A percentile compares a stretch with the other conserved stretches of the same genome.
phyloP scores from a whole-genome alignment of 345 rosid genomes.

The Camelina neglecta region DNA sequence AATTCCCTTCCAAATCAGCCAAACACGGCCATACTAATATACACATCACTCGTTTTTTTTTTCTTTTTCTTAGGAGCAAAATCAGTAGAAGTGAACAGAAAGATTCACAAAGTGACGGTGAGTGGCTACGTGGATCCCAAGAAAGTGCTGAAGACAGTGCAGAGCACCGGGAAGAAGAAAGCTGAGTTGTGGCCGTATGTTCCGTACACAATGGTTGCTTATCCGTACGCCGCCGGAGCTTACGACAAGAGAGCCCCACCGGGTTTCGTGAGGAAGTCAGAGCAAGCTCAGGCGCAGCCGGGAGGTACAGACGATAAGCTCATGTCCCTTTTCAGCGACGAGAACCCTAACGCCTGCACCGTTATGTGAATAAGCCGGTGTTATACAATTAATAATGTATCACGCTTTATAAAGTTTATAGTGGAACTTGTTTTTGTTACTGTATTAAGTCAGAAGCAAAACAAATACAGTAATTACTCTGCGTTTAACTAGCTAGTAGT shows the following conservation, averaged over 20 bases:
- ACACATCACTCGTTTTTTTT: background rate
- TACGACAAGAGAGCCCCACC: slow-evolving; percentile 47
- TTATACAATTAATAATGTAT: background rate
- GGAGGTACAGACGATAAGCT: slow-evolving; percentile 44
- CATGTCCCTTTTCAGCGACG: slow-evolving; percentile 46
- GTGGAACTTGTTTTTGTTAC: slow-evolving; percentile 13
- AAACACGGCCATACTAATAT: slow-evolving; percentile 27
- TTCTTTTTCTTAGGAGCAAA: slow-evolving; percentile 35
- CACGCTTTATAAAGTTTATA: background rate
- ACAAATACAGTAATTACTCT: slow-evolving; percentile 13
- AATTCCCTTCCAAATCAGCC: slow-evolving; percentile 17
- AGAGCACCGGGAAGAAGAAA: slow-evolving; percentile 43
- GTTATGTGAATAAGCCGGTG: slow-evolving; percentile 32
- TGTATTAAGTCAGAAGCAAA: slow-evolving; percentile 20
- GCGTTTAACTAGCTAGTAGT: background rate
- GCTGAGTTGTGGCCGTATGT: slow-evolving; percentile 51
- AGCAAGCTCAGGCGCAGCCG: slow-evolving; percentile 43
- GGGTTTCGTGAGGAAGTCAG: slow-evolving; percentile 46
- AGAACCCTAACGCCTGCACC: slow-evolving; percentile 47
- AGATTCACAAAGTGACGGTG: slow-evolving; percentile 43
- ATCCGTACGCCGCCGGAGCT: slow-evolving; percentile 45
- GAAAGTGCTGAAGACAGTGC: slow-evolving; percentile 41
- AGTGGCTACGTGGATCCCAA: slow-evolving; percentile 46
- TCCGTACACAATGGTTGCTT: slow-evolving; percentile 45
- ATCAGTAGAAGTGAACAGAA: slow-evolving; percentile 45